A percentile compares a stretch with the other conserved stretches of the same genome.
Conservation (phyloP, 352 stramenopile genomes). For the Phytophthora megakarya region DNA sequence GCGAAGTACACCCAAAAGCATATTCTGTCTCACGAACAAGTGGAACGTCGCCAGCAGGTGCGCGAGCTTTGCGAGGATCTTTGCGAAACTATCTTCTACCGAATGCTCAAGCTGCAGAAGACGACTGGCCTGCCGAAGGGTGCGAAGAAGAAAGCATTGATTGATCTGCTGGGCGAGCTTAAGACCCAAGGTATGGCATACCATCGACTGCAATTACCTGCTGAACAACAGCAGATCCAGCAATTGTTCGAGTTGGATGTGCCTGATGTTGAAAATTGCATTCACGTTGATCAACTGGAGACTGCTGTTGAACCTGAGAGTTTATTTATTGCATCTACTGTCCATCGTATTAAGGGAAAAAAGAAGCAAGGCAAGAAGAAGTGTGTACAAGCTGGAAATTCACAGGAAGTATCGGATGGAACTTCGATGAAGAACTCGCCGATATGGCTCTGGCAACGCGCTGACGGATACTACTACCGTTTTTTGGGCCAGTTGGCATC, state of each 20-base stretch:
- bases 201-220: slow-evolving; percentile 74
- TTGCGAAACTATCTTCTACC: slow-evolving; percentile 94
- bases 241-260: slow-evolving; percentile 85
- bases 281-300: slow-evolving; percentile 73
- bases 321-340: slow-evolving; percentile 7
- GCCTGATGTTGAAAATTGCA: slow-evolving; percentile 81
- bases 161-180: slow-evolving; percentile 94
- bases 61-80: slow-evolving; percentile 87
- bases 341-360: slow-evolving; percentile 24
- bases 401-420: slow-evolving; percentile 19
- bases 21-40: slow-evolving; percentile 64
- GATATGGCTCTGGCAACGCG: slow-evolving; percentile 82
- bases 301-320: slow-evolving; percentile 40
- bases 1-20: slow-evolving; percentile 72
- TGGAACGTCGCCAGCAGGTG: slow-evolving; percentile 73
- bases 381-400: slow-evolving; percentile 18
- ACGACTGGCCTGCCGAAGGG: slow-evolving; percentile 89
- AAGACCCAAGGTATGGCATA: slow-evolving; percentile 85
- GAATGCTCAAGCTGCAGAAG: slow-evolving; percentile 90
- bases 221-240: slow-evolving; percentile 79
- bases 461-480: slow-evolving; percentile 90
- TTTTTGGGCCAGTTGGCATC: slow-evolving; percentile 81
- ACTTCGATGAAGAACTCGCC: slow-evolving; percentile 57
- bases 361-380: slow-evolving; percentile 41
- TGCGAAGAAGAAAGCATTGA: slow-evolving; percentile 97